phyloP scores from a whole-genome alignment of 495 filamentous ascomycete genomes.

The Aspergillus heteromorphus region DNA sequence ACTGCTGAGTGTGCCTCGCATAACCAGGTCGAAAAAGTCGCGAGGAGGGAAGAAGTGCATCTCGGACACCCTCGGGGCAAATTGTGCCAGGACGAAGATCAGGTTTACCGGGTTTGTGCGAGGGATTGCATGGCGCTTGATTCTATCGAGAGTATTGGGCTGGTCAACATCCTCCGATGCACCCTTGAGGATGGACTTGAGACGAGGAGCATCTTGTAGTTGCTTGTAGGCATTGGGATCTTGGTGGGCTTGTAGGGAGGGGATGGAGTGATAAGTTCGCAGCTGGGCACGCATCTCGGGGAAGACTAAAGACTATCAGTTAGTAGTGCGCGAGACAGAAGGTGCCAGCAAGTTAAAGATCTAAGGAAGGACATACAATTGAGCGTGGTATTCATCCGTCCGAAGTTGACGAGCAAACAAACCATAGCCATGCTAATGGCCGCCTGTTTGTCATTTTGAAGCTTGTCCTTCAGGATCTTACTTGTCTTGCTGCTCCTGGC shows the following conservation, averaged over 20 bases:
- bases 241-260: conserved; percentile 88
- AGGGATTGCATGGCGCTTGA: conserved; percentile 61
- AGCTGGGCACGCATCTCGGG: conserved; percentile 98
- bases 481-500: conserved; percentile 97
- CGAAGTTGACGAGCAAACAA: conserved; percentile 93
- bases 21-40: conserved; percentile 96
- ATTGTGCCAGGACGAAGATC: conserved; percentile 89
- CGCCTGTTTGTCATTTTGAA: conserved; percentile 83
- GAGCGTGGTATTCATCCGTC: conserved; percentile 96
- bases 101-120: conserved; percentile 96
- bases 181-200: conserved; percentile 97
- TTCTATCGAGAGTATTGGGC: conserved; percentile 77
- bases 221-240: conserved; percentile 97
- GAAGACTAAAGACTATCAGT: conserved; percentile 62
- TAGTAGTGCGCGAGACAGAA: background rate
- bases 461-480: conserved; percentile 95
- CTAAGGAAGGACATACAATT: conserved; percentile 64
- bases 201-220: conserved; percentile 88
- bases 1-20: conserved; percentile 80
- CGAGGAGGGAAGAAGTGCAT: conserved; percentile 77
- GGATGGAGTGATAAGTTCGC: conserved; percentile 96
- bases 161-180: conserved; percentile 91
- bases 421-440: conserved; percentile 99
- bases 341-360: background rate
- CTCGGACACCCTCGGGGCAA: conserved; percentile 87